A percentile compares a stretch with the other conserved stretches of the same genome.
These are phyloP conservation scores for Mycogone perniciosa DNA, from an alignment of 2,329 filamentous ascomycete genomes.

Conservation along the genomic window DNA sequence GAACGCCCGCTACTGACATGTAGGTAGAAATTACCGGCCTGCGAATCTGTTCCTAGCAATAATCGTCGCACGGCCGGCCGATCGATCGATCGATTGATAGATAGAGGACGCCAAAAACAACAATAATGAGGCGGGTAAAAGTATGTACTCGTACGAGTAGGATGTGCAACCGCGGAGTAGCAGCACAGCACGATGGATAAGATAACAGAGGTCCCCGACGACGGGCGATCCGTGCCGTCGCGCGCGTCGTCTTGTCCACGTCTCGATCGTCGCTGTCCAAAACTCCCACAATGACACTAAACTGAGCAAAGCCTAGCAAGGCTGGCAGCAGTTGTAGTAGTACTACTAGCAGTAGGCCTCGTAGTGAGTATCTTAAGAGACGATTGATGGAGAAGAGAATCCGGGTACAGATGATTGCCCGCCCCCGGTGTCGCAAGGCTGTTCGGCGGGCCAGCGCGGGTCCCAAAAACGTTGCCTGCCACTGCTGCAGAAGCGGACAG, in stretches of 20 bases:
- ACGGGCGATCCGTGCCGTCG: constrained; percentile 3
- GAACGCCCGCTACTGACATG: neutral
- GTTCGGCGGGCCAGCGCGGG: neutral
- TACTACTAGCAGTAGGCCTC: too few species aligned
- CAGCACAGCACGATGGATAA: neutral
- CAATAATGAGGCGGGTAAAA: neutral
- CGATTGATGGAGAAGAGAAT: neutral
- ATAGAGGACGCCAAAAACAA: neutral
- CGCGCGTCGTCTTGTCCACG: neutral
- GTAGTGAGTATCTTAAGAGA: neutral
- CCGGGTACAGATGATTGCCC: neutral
- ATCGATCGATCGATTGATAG: neutral
- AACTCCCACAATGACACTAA: too few species aligned
- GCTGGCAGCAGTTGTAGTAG: neutral
- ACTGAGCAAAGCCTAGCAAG: neutral
- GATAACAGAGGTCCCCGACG: neutral
- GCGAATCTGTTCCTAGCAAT: neutral
- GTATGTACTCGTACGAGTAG: too few species aligned
- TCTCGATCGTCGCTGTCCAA: too few species aligned
- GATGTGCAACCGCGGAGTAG: neutral
- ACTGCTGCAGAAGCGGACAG: neutral
- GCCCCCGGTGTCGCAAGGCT: constrained; percentile 1
- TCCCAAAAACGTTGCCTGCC: neutral
- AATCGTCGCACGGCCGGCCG: neutral
- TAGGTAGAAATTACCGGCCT: neutral